Percentiles rank a stretch among this genome's conserved stretches.
phyloP scores from a whole-genome alignment of 306 rosid species.

The Carpinus fangiana region DNA sequence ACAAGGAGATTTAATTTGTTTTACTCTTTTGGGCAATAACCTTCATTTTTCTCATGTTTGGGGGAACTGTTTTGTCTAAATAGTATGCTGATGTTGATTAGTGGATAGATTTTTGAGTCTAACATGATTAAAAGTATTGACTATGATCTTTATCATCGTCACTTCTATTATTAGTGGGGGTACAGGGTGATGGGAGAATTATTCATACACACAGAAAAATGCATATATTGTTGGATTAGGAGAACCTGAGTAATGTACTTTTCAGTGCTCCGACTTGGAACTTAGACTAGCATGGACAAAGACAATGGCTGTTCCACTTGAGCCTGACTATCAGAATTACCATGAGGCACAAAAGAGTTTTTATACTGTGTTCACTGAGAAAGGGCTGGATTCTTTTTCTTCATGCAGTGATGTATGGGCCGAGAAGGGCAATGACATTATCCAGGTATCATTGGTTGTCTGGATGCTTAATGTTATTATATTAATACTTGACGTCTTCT shows the following conservation, averaged over 20 bases:
- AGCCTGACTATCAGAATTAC: constrained; percentile 32
- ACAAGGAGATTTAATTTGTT: not conserved
- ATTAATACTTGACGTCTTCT: constrained; percentile 10
- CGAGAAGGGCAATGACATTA: constrained; percentile 39
- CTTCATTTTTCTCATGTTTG: not conserved
- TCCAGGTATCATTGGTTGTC: constrained; percentile 40
- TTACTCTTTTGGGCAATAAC: not conserved
- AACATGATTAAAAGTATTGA: not conserved
- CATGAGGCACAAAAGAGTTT: constrained; percentile 16
- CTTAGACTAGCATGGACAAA: constrained; percentile 35
- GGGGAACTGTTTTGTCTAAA: not conserved
- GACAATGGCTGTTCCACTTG: constrained; percentile 27
- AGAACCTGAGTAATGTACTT: constrained; percentile 35
- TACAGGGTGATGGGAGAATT: not conserved
- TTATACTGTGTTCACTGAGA: constrained; percentile 32
- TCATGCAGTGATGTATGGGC: constrained; percentile 35
- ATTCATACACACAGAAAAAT: not conserved
- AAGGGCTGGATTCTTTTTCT: constrained; percentile 32
- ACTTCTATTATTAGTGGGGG: not conserved
- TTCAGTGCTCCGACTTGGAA: constrained; percentile 38
- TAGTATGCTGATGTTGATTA: not conserved
- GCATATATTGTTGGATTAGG: constrained; percentile 6
- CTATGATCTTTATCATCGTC: not conserved
- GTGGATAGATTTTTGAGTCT: not conserved
- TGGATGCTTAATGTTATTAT: constrained; percentile 7